Percentiles rank a stretch among this genome's conserved stretches.
Evolutionary conservation across 169 alveolate genomes (phyloP).

Genomic region (Cryptosporidium bovis): DNA sequence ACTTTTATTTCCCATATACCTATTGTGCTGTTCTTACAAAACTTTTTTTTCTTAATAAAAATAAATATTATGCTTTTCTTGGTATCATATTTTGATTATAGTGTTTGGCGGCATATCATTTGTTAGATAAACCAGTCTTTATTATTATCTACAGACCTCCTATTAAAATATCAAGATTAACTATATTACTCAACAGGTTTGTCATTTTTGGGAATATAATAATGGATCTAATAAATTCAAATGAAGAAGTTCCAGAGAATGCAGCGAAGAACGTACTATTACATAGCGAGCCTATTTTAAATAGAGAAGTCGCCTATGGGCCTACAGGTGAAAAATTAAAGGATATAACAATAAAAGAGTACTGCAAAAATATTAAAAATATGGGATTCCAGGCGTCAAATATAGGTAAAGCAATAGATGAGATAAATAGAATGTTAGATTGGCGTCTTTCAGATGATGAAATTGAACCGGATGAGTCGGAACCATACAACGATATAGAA

Average conservation of each 20-base stretch:
- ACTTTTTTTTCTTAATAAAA: too few species aligned
- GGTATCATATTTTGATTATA: too few species aligned
- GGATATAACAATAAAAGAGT: constrained; percentile 43
- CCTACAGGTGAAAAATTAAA: not conserved
- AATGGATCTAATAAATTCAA: too few species aligned
- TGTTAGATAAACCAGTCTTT: too few species aligned
- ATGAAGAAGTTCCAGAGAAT: not conserved
- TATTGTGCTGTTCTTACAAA: too few species aligned
- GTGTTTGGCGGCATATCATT: too few species aligned
- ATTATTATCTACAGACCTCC: too few species aligned
- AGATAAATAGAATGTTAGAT: constrained; percentile 86
- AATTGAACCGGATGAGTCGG: constrained; percentile 80
- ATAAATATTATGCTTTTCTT: too few species aligned
- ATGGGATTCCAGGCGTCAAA: constrained; percentile 89
- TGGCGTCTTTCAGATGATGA: constrained; percentile 88
- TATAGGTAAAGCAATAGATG: constrained; percentile 84
- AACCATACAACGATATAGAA: constrained; percentile 80
- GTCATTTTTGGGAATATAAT: too few species aligned
- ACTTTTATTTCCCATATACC: too few species aligned
- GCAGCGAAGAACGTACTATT: constrained; percentile 26
- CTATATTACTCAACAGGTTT: too few species aligned
- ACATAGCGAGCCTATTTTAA: constrained; percentile 63
- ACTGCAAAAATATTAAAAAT: constrained; percentile 25
- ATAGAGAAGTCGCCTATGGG: constrained; percentile 1
- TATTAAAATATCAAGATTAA: too few species aligned